Conservation (phyloP, 768 basidiomycete species). For the Amanita fuliginea region DNA sequence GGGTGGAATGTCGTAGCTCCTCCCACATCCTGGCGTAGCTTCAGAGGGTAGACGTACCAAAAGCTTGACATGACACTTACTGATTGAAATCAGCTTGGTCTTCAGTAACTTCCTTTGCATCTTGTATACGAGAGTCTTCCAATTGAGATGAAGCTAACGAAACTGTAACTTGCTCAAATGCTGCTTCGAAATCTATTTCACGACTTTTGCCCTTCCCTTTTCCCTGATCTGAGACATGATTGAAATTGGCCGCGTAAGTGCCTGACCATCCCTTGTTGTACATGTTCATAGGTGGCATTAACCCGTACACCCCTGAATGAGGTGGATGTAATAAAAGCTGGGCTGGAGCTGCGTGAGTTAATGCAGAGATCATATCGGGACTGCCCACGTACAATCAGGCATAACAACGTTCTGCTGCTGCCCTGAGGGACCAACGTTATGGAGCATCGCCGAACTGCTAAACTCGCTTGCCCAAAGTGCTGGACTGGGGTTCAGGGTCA, state of each 20-base stretch:
- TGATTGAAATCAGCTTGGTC: slow-evolving; percentile 20
- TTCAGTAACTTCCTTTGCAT: slow-evolving; percentile 36
- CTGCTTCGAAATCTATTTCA: slow-evolving; percentile 78
- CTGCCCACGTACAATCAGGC: slow-evolving; percentile 28
- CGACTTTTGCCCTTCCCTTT: slow-evolving; percentile 75
- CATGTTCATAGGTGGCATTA: neutral
- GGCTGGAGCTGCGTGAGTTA: slow-evolving; percentile 6
- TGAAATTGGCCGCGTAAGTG: neutral
- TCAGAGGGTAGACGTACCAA: neutral
- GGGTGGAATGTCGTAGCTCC: slow-evolving; percentile 43
- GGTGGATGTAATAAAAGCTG: neutral
- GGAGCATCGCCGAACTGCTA: neutral
- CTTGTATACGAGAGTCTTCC: slow-evolving; percentile 40
- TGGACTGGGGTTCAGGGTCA: slow-evolving; percentile 21
- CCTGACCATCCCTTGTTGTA: slow-evolving; percentile 1
- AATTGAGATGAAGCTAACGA: slow-evolving; percentile 32
- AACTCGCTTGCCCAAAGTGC: slow-evolving; percentile 52
- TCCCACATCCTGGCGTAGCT: slow-evolving; percentile 46
- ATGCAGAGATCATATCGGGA: slow-evolving; percentile 10
- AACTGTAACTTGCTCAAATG: slow-evolving; percentile 59
- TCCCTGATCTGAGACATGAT: slow-evolving; percentile 14
- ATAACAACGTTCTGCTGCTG: slow-evolving; percentile 23
- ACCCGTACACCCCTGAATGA: neutral
- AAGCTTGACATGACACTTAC: slow-evolving; percentile 6
- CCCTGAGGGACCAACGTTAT: slow-evolving; percentile 12